Evolutionary conservation across 345 rosid genomes (phyloP), one percentile per base, ranked within the genome.

Genomic region (Fremontodendron californicum): DNA sequence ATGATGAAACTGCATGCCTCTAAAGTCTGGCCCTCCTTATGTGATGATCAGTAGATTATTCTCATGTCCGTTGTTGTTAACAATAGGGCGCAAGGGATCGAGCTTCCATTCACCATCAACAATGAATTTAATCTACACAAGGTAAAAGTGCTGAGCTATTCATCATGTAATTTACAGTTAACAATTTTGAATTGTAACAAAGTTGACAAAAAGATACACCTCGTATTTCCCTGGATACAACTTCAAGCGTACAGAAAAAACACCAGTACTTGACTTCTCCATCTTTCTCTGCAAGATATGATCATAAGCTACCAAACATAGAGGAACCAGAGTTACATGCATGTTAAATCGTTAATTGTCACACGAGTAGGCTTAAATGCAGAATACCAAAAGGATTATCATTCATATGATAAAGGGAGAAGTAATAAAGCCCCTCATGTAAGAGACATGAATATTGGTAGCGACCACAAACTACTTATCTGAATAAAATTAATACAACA

Each of bases 31-130:
- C 31, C 31, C 39, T 76, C 43, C 27, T 84, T 80, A 92, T 5
- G 84, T 77, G 82, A 96, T 77, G 31, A 92, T 83, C 62, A 96
- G 90, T 76, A 92, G 84, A 86, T 93, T 96, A 79, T 96, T 96
- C 73, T 92, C 95, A 57, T 81, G 78, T 69, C 97, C 97, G 5
- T 81, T 79, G 70, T 83, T 80, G 48, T 79, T 52, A 74, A 93
- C 89, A n/a, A 88, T 78, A 5, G 97, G 99, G 73, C 97, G 97
- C 62, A 96, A 83, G 65, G 96, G 98, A 83, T 96, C 98, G 42
- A 91, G 84, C 83, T 65, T 93, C 99, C 99, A 96, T 80, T 86
- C 80, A n/a, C 98, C 99, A 83, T 96, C 97, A 15, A 96, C 97
- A 29, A 96, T 81, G 78, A 96, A 96, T 81, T 96, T 96, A 75